Conservation (phyloP, 495 filamentous ascomycete species). For the Umbilicaria muhlenbergii region DNA sequence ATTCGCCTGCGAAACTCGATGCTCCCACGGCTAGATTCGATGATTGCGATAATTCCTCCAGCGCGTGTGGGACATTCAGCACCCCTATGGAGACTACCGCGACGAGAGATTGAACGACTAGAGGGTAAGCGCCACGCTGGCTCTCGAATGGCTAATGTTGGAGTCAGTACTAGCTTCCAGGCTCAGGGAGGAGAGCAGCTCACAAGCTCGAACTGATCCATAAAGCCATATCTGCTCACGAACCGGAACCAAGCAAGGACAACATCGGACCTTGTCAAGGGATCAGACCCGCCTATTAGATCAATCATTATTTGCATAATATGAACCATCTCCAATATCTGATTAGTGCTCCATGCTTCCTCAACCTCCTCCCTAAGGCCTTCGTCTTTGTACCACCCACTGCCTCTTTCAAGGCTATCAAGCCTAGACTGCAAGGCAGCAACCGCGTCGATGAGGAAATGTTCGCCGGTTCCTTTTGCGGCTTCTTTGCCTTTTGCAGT, state of each 20-base stretch:
- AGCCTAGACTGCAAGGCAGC: slow-evolving; percentile 28
- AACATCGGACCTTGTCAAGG: slow-evolving; percentile 38
- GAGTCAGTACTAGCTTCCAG: slow-evolving; percentile 13
- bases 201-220: slow-evolving; percentile 42
- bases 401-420: slow-evolving; percentile 28
- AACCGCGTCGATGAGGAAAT: slow-evolving; percentile 16
- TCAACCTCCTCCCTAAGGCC: slow-evolving; percentile 36
- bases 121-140: slow-evolving; percentile 30
- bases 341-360: slow-evolving; percentile 43
- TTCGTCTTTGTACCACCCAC: slow-evolving; percentile 34
- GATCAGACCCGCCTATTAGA: slow-evolving; percentile 39
- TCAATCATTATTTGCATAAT: slow-evolving; percentile 60
- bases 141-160: slow-evolving; percentile 26
- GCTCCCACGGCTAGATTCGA: slow-evolving; percentile 14
- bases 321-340: slow-evolving; percentile 53
- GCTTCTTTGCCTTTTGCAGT: neutral
- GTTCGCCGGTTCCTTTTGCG: slow-evolving; percentile 2
- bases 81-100: slow-evolving; percentile 60
- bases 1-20: slow-evolving; percentile 16
- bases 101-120: slow-evolving; percentile 48
- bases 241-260: slow-evolving; percentile 61
- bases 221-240: slow-evolving; percentile 46
- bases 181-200: slow-evolving; percentile 12
- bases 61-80: slow-evolving; percentile 41
- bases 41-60: slow-evolving; percentile 18